Base-by-base conservation (phyloP, 768 basidiomycete species). In the Cystofilobasidium bisporidii region DNA sequence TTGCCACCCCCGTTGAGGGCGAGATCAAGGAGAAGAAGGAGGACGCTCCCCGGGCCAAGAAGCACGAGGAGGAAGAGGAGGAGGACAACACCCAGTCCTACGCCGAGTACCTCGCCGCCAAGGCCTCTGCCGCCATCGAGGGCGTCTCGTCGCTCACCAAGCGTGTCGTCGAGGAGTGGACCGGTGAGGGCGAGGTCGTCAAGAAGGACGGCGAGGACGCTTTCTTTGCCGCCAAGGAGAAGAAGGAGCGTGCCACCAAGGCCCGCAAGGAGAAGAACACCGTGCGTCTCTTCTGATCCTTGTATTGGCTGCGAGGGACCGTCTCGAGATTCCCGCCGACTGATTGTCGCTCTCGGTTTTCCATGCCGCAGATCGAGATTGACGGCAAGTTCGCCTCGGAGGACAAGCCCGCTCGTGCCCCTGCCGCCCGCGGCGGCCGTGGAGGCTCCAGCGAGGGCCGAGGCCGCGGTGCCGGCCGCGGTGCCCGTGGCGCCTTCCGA, bases 31-130 rank as follows among this genome's bases (percentile, higher is more conserved):
- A 59, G 45, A 40, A 58, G 41, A 58, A 67, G 65, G 48, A 67
- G 65, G 36, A 40, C 28, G 64, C 64, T n/a, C 20, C 65, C 50
- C 43, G 62, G 66, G 43, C 55, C 45, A 50, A 53, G 63, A 50
- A 38, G 30, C n/a, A 18, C 65, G 61, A 67, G 66, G 66, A 61
- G 60, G 66, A 67, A 53, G 66, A 67, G 66, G 66, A 67, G 66
- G 66, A 67, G 53, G 66, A 67, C 65, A 67, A 67, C 65, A 67
- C 65, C 30, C 53, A 69, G 68, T 33, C 68, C 26, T 69, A 69
- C 68, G 68, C 61, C 40, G 68, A 69, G 68, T 69, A 62, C 61
- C 43, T 62, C 41, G 57, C 61, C 56, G 40, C 61, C 58, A 69
- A 69, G 68, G 62, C 68, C 45, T 6, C 68, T 30, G 68, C 68